Conservation (phyloP, 805 yeast species). For the Wickerhamomyces rabaulensis region DNA sequence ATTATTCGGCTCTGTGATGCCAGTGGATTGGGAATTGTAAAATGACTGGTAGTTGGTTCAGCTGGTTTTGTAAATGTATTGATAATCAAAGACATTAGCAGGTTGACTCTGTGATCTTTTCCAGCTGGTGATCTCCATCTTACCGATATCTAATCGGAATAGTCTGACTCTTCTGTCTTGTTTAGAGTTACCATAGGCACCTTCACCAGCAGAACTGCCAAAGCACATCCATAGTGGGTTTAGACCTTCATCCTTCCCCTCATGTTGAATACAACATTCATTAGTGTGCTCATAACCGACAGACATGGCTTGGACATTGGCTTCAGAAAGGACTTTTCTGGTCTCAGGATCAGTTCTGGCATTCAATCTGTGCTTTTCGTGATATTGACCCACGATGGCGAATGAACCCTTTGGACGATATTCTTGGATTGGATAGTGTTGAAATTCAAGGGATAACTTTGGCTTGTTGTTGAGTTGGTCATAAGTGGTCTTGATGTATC, state of each 20-base stretch:
- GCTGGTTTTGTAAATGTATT: constrained; percentile 23
- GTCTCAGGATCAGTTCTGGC: constrained; percentile 31
- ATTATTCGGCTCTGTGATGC: background rate
- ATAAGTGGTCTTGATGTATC: constrained; percentile 27
- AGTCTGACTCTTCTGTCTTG: constrained; percentile 45
- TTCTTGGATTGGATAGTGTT: constrained; percentile 64
- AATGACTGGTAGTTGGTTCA: background rate
- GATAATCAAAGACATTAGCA: constrained; percentile 37
- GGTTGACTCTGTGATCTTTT: constrained; percentile 48
- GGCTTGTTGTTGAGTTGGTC: constrained; percentile 20
- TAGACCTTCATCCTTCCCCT: constrained; percentile 5
- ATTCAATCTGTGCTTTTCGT: constrained; percentile 35
- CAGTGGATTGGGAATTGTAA: background rate
- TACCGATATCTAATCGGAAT: constrained; percentile 41
- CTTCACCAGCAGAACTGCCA: constrained; percentile 64
- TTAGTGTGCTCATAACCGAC: constrained; percentile 71
- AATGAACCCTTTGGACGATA: constrained; percentile 35
- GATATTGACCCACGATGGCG: constrained; percentile 35
- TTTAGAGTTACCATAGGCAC: constrained; percentile 53
- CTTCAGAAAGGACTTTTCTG: constrained; percentile 34
- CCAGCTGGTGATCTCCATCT: constrained; percentile 49
- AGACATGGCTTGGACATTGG: constrained; percentile 48
- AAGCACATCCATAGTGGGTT: constrained; percentile 55
- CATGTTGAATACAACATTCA: constrained; percentile 50
- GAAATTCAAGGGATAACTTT: constrained; percentile 50